phyloP scores from a whole-genome alignment of 441 rosid genomes.

The Gossypium aridum region DNA sequence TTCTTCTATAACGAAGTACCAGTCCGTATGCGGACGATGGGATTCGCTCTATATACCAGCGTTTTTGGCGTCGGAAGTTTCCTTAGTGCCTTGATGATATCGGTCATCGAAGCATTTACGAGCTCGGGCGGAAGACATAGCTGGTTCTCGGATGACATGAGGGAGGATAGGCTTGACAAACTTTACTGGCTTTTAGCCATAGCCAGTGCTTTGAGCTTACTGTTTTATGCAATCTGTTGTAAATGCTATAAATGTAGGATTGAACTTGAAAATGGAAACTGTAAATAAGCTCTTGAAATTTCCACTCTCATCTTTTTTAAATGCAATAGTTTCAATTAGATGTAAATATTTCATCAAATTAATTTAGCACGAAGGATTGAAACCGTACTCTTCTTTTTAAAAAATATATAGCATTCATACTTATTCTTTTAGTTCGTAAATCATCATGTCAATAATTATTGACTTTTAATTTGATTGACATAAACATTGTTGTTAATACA shows the following conservation, averaged over 20 bases:
- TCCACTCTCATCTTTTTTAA: not conserved
- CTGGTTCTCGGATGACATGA: constrained; percentile 93
- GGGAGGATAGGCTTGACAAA: constrained; percentile 62
- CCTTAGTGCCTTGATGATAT: constrained; percentile 64
- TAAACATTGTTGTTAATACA: too few relatives aligned
- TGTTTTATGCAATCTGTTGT: constrained; percentile 53
- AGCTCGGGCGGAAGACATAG: constrained; percentile 33
- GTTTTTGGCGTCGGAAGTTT: constrained; percentile 95
- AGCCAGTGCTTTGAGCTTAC: constrained; percentile 49
- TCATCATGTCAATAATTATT: too few relatives aligned
- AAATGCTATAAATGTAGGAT: constrained; percentile 34
- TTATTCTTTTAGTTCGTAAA: too few relatives aligned
- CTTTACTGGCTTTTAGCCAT: constrained; percentile 73
- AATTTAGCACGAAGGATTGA: not conserved
- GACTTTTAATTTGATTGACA: too few relatives aligned
- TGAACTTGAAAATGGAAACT: constrained; percentile 28
- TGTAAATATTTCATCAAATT: constrained; percentile 3
- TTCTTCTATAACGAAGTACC: constrained; percentile 90
- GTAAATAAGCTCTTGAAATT: constrained; percentile 17
- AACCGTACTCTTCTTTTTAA: not conserved
- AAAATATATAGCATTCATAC: too few relatives aligned
- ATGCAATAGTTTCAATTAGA: not conserved
- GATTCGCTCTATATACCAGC: constrained; percentile 77
- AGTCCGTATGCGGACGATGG: constrained; percentile 76
- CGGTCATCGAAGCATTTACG: constrained; percentile 42